Base-by-base conservation (phyloP, 176 grass and related monocot genomes). In the Alloteropsis semialata region DNA sequence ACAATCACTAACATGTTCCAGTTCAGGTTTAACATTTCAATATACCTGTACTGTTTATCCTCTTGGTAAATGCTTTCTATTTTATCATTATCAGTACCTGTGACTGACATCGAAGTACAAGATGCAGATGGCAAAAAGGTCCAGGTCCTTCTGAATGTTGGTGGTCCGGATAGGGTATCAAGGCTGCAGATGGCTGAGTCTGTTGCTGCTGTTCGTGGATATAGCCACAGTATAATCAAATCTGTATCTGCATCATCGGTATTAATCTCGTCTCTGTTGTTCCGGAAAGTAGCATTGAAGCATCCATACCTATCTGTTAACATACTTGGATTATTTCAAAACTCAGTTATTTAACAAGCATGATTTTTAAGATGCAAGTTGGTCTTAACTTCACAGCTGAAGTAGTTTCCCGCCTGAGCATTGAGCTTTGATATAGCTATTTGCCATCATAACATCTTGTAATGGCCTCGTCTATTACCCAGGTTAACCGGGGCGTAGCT, bases 151-250 rank as follows among this genome's bases (percentile, higher is more conserved):
- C 58, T 98, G 57, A 98, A 98, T 88, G 86, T 87, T 2, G 96
- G 90, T 59, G 92, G 96, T 69, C 84, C 88, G 49, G 84, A 98
- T 88, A 93, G 92, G 79, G 86, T 93, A 37, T 98, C 96, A 69
- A 98, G 96, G 78, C 66, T 98, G 63, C 81, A 98, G 88, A 98
- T 98, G 96, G 96, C 92, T 30, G 89, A 98, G 77, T 77, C 89
- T 58, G 88, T 98, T 90, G 90, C 92, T 80, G 50, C 73, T 65
- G 51, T 91, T 83, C 91, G 84, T 84, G 90, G 96, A 90, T 98
- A 95, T 28, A 69, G 55, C 81, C 81, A 75, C 19, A 89, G 65
- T 28, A 65, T 80, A 22, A 91, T 98, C 46, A 98, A 95, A 81
- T 88, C 90, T 74, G 88, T 98, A 36, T 82, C 96, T 84, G 92